phyloP scores from a whole-genome alignment of 331 rosid genomes.

The Ulmus americana region DNA sequence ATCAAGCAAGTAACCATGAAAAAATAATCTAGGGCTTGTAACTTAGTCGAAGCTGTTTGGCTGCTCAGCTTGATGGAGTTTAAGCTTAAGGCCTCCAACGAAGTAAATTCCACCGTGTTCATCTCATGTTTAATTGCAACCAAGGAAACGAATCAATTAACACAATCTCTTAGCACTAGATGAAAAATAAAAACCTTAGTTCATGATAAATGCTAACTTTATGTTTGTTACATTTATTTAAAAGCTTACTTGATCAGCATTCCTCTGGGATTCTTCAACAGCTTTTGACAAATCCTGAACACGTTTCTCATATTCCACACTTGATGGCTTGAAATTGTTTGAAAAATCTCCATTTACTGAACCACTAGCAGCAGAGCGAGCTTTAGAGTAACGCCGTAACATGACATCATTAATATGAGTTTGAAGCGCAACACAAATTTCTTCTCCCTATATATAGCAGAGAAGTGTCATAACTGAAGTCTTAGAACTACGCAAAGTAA shows the following conservation, averaged over 20 bases:
- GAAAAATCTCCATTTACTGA: conserved; percentile 55
- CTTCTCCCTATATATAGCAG: conserved; percentile 68
- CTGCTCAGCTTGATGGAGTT: neutral
- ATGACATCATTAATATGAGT: conserved; percentile 92
- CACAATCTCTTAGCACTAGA: neutral
- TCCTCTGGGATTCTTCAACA: conserved; percentile 74
- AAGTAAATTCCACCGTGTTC: neutral
- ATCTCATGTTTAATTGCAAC: neutral
- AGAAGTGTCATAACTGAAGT: conserved; percentile 9
- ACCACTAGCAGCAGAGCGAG: conserved; percentile 44
- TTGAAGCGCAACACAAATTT: conserved; percentile 93
- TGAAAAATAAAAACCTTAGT: neutral
- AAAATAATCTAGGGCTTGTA: neutral
- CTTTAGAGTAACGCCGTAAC: conserved; percentile 81
- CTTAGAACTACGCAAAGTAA: neutral
- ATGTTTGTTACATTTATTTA: conserved; percentile 12
- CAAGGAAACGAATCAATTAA: neutral
- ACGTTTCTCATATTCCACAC: conserved; percentile 56
- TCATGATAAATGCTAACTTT: too few relatives aligned
- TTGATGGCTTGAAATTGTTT: conserved; percentile 44
- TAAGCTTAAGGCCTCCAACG: neutral
- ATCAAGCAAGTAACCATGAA: neutral
- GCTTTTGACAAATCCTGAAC: conserved; percentile 67
- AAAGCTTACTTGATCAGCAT: conserved; percentile 61
- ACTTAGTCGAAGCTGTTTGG: neutral